Conservation (phyloP, 345 rosid species). For the Linum lewisii region DNA sequence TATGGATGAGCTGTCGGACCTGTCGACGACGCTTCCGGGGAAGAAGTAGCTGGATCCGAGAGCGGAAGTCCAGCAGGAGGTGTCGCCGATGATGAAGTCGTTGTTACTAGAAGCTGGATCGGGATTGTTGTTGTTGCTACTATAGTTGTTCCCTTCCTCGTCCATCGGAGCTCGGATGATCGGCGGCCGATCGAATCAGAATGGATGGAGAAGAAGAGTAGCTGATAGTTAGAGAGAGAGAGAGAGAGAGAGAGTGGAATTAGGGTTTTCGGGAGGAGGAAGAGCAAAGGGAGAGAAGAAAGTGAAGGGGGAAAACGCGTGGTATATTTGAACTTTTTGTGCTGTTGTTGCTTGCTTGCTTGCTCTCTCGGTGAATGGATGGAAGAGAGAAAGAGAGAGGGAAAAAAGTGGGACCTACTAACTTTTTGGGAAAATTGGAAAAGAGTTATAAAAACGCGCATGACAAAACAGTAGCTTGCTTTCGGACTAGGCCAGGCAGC, state of each 20-base stretch:
- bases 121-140: constrained; percentile 14
- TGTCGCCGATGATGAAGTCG: constrained; percentile 10
- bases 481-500: constrained; percentile 8
- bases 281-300: not conserved
- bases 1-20: constrained; percentile 27
- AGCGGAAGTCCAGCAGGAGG: constrained; percentile 28
- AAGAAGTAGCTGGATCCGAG: constrained; percentile 34
- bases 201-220: not conserved
- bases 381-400: not conserved
- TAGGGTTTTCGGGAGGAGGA: constrained; percentile 39
- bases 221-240: not conserved
- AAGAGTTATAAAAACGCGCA: not conserved
- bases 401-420: constrained; percentile 21
- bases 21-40: constrained; percentile 17
- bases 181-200: not conserved
- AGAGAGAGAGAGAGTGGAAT: constrained; percentile 14
- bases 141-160: constrained; percentile 5
- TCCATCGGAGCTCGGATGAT: constrained; percentile 12
- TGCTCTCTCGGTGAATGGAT: not conserved
- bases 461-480: constrained; percentile 14
- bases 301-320: constrained; percentile 27
- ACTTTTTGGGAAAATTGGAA: constrained; percentile 14
- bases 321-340: constrained; percentile 14
- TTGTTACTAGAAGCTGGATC: constrained; percentile 31
- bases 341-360: constrained; percentile 5